Conservation (phyloP, 441 rosid species). For the Geranium incanum region DNA sequence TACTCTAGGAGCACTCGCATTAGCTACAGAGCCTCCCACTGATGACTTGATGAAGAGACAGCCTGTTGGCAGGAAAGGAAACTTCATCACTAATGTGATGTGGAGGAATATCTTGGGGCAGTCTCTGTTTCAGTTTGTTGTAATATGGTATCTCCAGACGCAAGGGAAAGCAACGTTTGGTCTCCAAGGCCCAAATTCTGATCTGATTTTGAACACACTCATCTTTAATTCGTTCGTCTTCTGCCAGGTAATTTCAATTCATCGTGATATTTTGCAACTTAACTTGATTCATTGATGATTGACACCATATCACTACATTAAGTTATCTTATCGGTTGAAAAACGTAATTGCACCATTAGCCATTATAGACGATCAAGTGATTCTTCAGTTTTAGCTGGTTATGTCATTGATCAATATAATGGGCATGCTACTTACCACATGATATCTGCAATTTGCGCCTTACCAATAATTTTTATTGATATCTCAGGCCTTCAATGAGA, state of each 20-base stretch:
- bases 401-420: too few species aligned
- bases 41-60: constrained; percentile 40
- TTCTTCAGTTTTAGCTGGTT: not conserved
- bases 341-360: too few species aligned
- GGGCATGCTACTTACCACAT: not conserved
- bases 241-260: constrained; percentile 38
- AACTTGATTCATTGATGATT: too few species aligned
- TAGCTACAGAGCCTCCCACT: constrained; percentile 51
- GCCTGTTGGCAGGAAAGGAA: constrained; percentile 54
- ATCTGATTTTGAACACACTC: constrained; percentile 49
- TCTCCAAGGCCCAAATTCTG: constrained; percentile 37
- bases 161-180: constrained; percentile 29
- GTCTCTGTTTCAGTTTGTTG: constrained; percentile 39
- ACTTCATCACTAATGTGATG: constrained; percentile 45
- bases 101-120: constrained; percentile 54
- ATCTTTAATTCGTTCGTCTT: constrained; percentile 50
- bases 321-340: too few species aligned
- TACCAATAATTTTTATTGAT: not conserved
- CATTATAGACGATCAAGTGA: too few species aligned
- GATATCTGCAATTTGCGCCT: not conserved
- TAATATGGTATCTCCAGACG: constrained; percentile 43
- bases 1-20: constrained; percentile 51
- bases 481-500: constrained; percentile 47
- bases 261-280: too few species aligned
- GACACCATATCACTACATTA: too few species aligned